These are phyloP conservation scores for Calonectria pauciramosa DNA, from an alignment of 2,329 filamentous ascomycete species.

Conservation along the genomic window DNA sequence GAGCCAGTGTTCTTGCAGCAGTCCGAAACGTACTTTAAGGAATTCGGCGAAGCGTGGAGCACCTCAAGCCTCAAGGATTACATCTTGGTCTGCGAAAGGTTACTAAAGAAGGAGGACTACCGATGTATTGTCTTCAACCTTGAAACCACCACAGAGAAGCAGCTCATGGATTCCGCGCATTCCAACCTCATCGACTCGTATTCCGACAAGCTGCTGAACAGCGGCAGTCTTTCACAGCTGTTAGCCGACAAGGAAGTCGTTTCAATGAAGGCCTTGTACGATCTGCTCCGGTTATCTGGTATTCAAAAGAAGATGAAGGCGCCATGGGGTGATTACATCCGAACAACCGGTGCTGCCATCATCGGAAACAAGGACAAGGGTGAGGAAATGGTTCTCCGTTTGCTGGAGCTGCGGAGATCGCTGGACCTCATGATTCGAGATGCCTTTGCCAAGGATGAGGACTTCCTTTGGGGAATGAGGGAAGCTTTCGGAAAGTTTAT, in stretches of 20 bases:
- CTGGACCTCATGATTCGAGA: conserved; percentile 83
- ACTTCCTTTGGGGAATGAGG: conserved; percentile 82
- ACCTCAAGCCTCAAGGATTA: conserved; percentile 79
- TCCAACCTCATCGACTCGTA: conserved; percentile 78
- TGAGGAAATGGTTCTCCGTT: conserved; percentile 86
- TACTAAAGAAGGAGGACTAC: conserved; percentile 80
- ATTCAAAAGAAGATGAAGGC: conserved; percentile 78
- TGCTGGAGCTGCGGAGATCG: conserved; percentile 84
- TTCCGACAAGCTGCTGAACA: conserved; percentile 74
- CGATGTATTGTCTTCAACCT: conserved; percentile 87
- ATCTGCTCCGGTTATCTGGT: conserved; percentile 78
- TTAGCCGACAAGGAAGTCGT: conserved; percentile 78
- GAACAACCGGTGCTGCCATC: conserved; percentile 79
- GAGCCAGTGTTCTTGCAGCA: conserved; percentile 80
- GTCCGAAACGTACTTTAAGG: conserved; percentile 77
- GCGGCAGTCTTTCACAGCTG: conserved; percentile 78
- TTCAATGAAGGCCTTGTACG: conserved; percentile 83
- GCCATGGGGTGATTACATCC: conserved; percentile 86
- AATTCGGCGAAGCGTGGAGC: conserved; percentile 78
- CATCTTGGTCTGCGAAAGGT: conserved; percentile 75
- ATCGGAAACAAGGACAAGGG: conserved; percentile 84
- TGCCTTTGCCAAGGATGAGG: conserved; percentile 83
- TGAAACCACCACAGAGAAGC: conserved; percentile 84
- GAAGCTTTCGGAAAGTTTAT: conserved; percentile 93
- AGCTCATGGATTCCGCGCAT: conserved; percentile 81